Base-by-base conservation (phyloP, 148 eudicot species). In the Amaranthus palmeri region DNA sequence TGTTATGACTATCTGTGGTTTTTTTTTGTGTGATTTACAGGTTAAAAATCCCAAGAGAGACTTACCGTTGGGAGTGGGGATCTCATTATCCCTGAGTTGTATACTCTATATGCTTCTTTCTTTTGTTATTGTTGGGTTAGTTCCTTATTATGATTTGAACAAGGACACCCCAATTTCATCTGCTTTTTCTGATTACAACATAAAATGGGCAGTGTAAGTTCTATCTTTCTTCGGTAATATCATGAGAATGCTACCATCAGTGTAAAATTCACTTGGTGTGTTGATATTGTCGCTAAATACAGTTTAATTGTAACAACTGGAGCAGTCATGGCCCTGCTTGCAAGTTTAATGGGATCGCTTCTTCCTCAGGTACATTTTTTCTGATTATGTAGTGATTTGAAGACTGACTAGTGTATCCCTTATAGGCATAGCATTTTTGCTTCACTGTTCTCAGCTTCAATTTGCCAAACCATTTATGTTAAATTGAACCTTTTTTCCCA, bases 121-220 rank as follows among this genome's bases (percentile, higher is more conserved):
- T 72, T 77, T 86, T 63, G 86, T 88, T 71, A 77, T 89, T 60
- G 86, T 87, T 61, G 93, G 93, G 61, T 50, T 89, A 58, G 86
- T 89, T 55, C 93, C 93, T 57, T 89, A 87, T 74, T 80, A 78
- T 71, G 80, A 72, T 40, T 70, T 89, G 70, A 83, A 89, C 77
- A 82, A 78, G 18, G 87, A 89, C 73, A 89, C 93, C 50, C 93
- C 93, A 25, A 89, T 89, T 68, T 85, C 93, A n/a, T 83, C 90
- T 3, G 90, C 90, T 53, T 89, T 89, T 72, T 83, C 90, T 68
- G 76, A 75, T 60, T 81, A 86, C 45, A 90, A 87, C 73, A 67
- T 89, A 80, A 71, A 85, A 42, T 89, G 93, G 93, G 86, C 90
- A 60, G 83, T 77, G 93, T 89, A 84, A 86, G 93, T 76, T 60